Evolutionary conservation across 768 basidiomycete genomes (phyloP), one percentile per base, ranked within the genome.

Genomic region (Tulasnella sp.): DNA sequence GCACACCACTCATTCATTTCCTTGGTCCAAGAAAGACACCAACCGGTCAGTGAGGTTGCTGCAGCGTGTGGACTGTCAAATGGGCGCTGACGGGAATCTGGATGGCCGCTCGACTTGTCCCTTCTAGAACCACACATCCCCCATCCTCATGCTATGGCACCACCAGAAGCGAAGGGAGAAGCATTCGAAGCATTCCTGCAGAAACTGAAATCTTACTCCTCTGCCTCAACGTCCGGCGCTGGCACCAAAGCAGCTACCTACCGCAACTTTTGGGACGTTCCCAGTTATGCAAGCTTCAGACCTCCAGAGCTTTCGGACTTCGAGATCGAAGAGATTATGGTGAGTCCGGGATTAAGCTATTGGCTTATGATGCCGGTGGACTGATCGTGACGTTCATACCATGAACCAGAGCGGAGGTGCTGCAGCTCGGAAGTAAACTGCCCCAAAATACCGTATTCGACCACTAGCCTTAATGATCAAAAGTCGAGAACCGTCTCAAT

Each of bases 271-370:
- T 93, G 92, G 92, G 88, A 92, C 73, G 90, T 90, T 4, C 92
- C 92, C 0, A 81, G 86, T 86, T 89, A 80, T 91, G 90, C 39
- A 90, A 86, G 83, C 74, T 88, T 88, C 18, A 86, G 83, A 78
- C 83, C 85, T 26, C 86, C 86, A 70, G 83, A 88, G 42, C 81
- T 92, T 16, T 86, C 87, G 37, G 86, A 91, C 23, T 81, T 80
- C 3, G 92, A 93, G 84, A 90, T 93, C 76, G 88, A 91, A 16
- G 89, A 91, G 20, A 85, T 93, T 78, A 84, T 89, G 86, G 92
- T 92, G 80, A 83, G 88, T 84, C 35, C 42, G 51, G 10, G 20
- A n/a, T 13, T 48, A 57, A 44, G 78, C 32, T 32, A 35, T 78
- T 32, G 55, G 32, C 35, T 79, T 73, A 2, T 0, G 51, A 39